Evolutionary conservation across 1,139 yeast species (phyloP).

Genomic region (Kodamaea suecica): DNA sequence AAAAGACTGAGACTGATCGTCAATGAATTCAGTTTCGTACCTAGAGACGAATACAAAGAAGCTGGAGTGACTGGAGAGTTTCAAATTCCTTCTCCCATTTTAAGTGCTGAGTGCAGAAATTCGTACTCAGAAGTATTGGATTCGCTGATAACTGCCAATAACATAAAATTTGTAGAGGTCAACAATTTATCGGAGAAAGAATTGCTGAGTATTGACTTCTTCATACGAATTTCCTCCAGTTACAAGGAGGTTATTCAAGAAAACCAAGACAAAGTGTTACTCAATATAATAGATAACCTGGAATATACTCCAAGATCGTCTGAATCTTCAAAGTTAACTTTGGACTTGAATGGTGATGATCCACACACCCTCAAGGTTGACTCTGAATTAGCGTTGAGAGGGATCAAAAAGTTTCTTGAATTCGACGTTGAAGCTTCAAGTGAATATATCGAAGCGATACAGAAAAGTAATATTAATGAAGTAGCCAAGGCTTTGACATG

Average conservation of each 20-base stretch:
- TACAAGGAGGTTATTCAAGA: constrained; percentile 22
- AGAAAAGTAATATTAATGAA: constrained; percentile 37
- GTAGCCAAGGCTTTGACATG: constrained; percentile 32
- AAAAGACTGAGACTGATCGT: constrained; percentile 17
- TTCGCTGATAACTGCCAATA: neutral
- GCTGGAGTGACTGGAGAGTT: constrained; percentile 4
- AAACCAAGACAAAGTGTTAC: constrained; percentile 23
- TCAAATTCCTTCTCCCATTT: constrained; percentile 35
- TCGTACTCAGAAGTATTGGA: constrained; percentile 16
- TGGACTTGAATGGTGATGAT: constrained; percentile 12
- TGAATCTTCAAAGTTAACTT: constrained; percentile 29
- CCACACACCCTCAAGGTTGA: constrained; percentile 35
- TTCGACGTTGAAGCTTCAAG: constrained; percentile 34
- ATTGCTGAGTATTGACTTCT: constrained; percentile 24
- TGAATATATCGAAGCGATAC: constrained; percentile 28
- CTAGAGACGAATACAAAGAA: constrained; percentile 1
- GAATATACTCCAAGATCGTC: constrained; percentile 39
- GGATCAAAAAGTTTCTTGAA: constrained; percentile 30
- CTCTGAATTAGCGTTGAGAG: constrained; percentile 27
- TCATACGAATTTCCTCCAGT: constrained; percentile 22
- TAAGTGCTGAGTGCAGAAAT: constrained; percentile 29
- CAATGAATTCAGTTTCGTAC: neutral
- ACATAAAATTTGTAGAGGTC: neutral
- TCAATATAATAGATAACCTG: constrained; percentile 39
- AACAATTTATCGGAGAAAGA: neutral